Base-by-base conservation (phyloP, 345 rosid species). In the Geranium rotundifolium region DNA sequence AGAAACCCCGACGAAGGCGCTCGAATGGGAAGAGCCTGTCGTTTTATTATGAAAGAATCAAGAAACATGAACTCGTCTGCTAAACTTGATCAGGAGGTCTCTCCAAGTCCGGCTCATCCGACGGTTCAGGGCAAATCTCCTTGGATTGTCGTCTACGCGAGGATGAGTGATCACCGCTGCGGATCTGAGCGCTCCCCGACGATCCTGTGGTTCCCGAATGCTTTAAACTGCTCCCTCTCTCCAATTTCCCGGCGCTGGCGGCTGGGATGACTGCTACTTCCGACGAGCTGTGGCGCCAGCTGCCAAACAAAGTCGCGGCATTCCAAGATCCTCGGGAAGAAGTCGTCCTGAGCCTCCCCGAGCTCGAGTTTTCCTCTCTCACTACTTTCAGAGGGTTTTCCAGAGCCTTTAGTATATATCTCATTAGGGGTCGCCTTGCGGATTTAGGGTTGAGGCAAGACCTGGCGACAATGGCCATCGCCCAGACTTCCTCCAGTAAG, bases 401-500 rank as follows among this genome's bases (percentile, higher is more conserved):
- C 71, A 95, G 77, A 6, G 99, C 99, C 76, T 82, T 90, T 29
- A 88, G 85, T 61, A 95, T 80, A 67, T 95, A 87, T 79, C 91
- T 86, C 97, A 95, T 95, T 10, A 79, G 85, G 0, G 97, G 99
- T 58, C 99, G 82, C 78, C 87, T 84, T 1, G 93, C 76, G 57
- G 95, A 93, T 75, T 90, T 95, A 1, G 95, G 93, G 72, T 95
- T 90, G 60, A 95, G 83, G 80, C 97, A 95, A 58, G 99, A 95
- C 68, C 87, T 80, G 4, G 99, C 96, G 12, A 95, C 85, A 65
- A 95, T 84, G 3, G 97, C 96, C 95, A 95, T 90, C 5, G 99
- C 97, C 99, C 99, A 95, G 29, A 95, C 96, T 79, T 95, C 99
- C 73, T 95, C 99, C 54, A 95, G 72, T 5, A 90, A 78, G 70